Evolutionary conservation across 2,329 filamentous ascomycete genomes (phyloP).

Genomic region (Conoideocrella luteorostrata): DNA sequence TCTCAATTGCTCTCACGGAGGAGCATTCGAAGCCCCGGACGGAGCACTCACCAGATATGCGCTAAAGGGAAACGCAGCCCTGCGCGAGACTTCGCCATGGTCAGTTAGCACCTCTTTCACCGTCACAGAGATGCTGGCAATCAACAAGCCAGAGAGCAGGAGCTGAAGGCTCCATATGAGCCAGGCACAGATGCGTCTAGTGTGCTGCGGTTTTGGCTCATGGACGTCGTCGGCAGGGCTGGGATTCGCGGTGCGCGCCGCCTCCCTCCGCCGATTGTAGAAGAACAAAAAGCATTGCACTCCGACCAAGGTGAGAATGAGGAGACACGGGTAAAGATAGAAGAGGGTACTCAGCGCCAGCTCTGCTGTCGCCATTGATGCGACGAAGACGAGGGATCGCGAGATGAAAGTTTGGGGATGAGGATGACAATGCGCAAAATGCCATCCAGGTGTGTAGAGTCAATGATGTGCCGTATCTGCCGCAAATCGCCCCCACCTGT

Average conservation of each 20-base stretch:
- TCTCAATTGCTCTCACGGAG: too few species aligned
- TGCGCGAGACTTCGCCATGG: constrained; percentile 16
- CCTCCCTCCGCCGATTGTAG: constrained; percentile 22
- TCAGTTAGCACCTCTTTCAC: constrained; percentile 25
- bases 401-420: not conserved
- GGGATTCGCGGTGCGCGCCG: too few species aligned
- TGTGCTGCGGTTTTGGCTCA: constrained; percentile 21
- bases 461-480: too few species aligned
- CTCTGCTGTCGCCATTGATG: constrained; percentile 27
- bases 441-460: too few species aligned
- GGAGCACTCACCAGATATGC: constrained; percentile 31
- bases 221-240: constrained; percentile 20
- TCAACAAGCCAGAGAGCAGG: constrained; percentile 23
- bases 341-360: constrained; percentile 32
- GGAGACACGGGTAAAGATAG: constrained; percentile 33
- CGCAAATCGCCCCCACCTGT: too few species aligned
- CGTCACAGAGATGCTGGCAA: constrained; percentile 27
- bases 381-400: not conserved
- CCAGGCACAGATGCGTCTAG: constrained; percentile 23
- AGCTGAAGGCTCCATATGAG: constrained; percentile 31
- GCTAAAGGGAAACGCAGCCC: constrained; percentile 30
- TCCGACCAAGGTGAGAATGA: constrained; percentile 30
- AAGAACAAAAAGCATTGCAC: constrained; percentile 32
- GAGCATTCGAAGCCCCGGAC: not conserved
- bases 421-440: too few species aligned